phyloP scores from a whole-genome alignment of 2,329 filamentous ascomycete genomes.

The Calonectria pseudoreteaudii region DNA sequence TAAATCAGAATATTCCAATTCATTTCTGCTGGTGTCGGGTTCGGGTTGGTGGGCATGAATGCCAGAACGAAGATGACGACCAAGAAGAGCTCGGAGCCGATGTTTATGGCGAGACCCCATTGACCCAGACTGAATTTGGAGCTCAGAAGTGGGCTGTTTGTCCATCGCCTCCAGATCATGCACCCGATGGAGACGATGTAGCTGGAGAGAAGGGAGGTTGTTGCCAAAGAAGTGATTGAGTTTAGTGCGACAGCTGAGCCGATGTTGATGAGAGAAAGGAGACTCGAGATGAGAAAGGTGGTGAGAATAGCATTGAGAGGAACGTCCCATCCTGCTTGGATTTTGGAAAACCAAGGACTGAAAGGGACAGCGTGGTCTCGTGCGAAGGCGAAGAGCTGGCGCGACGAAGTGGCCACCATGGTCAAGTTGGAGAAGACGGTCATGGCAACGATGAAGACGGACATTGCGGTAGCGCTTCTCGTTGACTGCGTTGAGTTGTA shows the following conservation, averaged over 20 bases:
- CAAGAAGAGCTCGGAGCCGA: slow-evolving; percentile 32
- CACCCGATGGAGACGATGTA: slow-evolving; percentile 39
- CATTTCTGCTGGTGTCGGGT: slow-evolving; percentile 31
- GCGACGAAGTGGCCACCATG: slow-evolving; percentile 36
- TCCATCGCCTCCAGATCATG: slow-evolving; percentile 38
- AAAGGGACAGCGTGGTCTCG: slow-evolving; percentile 38
- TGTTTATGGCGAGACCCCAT: slow-evolving; percentile 35
- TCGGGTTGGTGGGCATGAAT: slow-evolving; percentile 36
- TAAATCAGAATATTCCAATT: slow-evolving; percentile 40
- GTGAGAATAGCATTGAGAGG: slow-evolving; percentile 36
- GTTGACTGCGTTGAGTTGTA: slow-evolving; percentile 34
- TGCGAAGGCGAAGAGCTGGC: slow-evolving; percentile 37
- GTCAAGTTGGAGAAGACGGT: slow-evolving; percentile 38
- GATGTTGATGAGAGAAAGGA: slow-evolving; percentile 37
- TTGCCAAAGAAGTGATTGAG: slow-evolving; percentile 34
- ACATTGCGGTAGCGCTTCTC: slow-evolving; percentile 33
- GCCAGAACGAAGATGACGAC: slow-evolving; percentile 35
- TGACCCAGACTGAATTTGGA: slow-evolving; percentile 33
- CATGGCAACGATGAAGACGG: slow-evolving; percentile 36
- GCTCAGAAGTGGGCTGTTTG: slow-evolving; percentile 22
- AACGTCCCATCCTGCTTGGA: slow-evolving; percentile 30
- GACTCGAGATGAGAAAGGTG: slow-evolving; percentile 32
- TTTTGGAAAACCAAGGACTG: slow-evolving; percentile 36
- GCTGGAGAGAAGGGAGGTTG: slow-evolving; percentile 33
- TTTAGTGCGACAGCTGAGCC: slow-evolving; percentile 34